Percentiles rank a stretch among this genome's conserved stretches.
Evolutionary conservation across 208 protist species (phyloP).

Genomic region (Entamoeba invadens): DNA sequence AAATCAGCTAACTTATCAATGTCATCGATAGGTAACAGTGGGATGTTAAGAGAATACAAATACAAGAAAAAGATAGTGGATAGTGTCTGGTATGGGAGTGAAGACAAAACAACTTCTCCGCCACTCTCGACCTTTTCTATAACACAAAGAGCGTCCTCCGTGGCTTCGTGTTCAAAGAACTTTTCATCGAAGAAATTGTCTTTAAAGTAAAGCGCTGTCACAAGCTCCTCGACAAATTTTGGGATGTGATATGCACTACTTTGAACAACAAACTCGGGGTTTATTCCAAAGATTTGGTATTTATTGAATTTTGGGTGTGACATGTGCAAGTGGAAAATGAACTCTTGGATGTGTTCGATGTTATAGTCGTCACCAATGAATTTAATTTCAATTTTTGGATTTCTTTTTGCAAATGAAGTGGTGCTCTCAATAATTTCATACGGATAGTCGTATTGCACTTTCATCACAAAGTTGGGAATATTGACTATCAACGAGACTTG

Average conservation of each 20-base stretch:
- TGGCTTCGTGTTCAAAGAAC: background rate
- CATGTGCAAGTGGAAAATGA: background rate
- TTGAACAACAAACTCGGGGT: background rate
- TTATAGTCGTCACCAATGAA: background rate
- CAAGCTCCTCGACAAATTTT: background rate
- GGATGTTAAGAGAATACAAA: background rate
- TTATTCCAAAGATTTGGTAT: background rate
- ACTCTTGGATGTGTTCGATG: background rate
- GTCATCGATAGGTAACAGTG: background rate
- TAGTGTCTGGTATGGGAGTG: background rate
- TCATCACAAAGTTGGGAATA: background rate
- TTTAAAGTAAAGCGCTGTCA: background rate
- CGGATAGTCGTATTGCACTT: background rate
- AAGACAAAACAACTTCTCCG: background rate
- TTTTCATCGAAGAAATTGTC: background rate
- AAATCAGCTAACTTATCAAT: background rate
- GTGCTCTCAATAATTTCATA: background rate
- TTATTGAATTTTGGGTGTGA: background rate
- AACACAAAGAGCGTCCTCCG: background rate
- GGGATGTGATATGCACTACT: background rate
- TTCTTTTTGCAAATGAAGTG: background rate
- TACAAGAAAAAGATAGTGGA: background rate
- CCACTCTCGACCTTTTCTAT: background rate
- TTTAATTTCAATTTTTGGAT: background rate
- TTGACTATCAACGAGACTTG: background rate